Conservation (phyloP, 768 basidiomycete genomes). For the Saitozyma podzolica region DNA sequence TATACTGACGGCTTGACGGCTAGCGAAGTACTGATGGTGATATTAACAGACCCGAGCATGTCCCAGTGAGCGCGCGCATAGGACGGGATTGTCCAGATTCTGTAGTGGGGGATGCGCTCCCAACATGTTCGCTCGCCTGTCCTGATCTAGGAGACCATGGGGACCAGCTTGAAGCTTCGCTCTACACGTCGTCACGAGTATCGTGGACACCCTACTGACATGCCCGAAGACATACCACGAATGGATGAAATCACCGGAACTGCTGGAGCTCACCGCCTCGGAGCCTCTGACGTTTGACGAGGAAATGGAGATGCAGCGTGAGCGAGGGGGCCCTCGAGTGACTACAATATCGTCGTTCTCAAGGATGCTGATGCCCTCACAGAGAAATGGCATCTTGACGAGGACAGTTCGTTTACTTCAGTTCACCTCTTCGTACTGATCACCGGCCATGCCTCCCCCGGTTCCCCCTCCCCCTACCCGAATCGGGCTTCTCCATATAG, state of each 20-base stretch:
- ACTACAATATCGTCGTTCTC: not conserved
- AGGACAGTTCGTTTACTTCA: conserved; percentile 64
- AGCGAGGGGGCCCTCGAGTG: conserved; percentile 24
- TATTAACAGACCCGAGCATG: conserved; percentile 55
- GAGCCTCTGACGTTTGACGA: conserved; percentile 77
- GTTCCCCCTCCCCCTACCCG: too few species aligned
- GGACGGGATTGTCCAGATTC: not conserved
- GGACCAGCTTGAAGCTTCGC: not conserved
- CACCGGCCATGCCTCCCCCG: too few species aligned
- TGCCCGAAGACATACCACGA: conserved; percentile 69
- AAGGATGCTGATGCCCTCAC: conserved; percentile 9
- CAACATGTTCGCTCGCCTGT: not conserved
- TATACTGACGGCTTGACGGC: not conserved
- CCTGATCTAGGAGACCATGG: not conserved
- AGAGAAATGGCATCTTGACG: conserved; percentile 84
- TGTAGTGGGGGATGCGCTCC: not conserved
- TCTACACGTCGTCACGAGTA: not conserved
- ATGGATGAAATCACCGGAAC: conserved; percentile 79
- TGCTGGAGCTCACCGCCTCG: conserved; percentile 77
- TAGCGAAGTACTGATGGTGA: not conserved
- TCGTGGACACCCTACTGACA: conserved; percentile 3
- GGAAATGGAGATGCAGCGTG: conserved; percentile 88
- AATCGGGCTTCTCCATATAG: not conserved
- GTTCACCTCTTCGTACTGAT: not conserved
- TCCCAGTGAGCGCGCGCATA: conserved; percentile 47